Evolutionary conservation across 75 land plant species (phyloP).

Genomic region (Sequoiadendron giganteum): DNA sequence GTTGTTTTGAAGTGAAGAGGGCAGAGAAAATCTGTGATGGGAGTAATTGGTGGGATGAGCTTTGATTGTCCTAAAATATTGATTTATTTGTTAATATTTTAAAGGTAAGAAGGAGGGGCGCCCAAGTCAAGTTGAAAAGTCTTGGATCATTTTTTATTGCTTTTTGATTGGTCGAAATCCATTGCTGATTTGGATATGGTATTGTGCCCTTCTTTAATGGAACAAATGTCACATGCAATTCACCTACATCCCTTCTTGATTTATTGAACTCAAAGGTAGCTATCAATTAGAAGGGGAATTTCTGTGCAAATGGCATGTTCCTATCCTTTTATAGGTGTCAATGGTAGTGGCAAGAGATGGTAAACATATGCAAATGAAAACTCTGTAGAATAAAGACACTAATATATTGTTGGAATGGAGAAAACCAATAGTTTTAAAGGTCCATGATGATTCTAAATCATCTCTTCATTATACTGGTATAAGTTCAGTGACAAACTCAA

Average conservation of each 20-base stretch:
- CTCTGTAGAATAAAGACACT: neutral
- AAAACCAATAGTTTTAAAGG: neutral
- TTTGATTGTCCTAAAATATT: too few species aligned
- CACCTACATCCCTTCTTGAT: neutral
- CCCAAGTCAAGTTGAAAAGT: too few species aligned
- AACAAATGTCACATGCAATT: neutral
- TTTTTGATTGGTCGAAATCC: too few species aligned
- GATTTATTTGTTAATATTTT: too few species aligned
- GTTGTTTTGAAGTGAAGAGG: too few species aligned
- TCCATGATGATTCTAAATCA: neutral
- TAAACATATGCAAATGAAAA: neutral
- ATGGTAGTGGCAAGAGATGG: neutral
- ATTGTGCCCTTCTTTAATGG: neutral
- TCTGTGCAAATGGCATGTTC: neutral
- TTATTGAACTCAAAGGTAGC: neutral
- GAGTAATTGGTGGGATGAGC: too few species aligned
- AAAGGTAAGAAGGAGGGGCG: too few species aligned
- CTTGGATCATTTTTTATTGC: too few species aligned
- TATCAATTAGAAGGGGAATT: neutral
- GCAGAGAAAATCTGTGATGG: too few species aligned
- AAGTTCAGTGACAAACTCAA: neutral
- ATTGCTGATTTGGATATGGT: too few species aligned
- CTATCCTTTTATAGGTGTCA: neutral
- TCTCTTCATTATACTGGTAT: neutral
- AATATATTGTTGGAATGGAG: neutral